Percentiles rank a stretch among this genome's conserved stretches.
Conservation (phyloP, 2,329 filamentous ascomycete genomes). For the Catunica adiposa region DNA sequence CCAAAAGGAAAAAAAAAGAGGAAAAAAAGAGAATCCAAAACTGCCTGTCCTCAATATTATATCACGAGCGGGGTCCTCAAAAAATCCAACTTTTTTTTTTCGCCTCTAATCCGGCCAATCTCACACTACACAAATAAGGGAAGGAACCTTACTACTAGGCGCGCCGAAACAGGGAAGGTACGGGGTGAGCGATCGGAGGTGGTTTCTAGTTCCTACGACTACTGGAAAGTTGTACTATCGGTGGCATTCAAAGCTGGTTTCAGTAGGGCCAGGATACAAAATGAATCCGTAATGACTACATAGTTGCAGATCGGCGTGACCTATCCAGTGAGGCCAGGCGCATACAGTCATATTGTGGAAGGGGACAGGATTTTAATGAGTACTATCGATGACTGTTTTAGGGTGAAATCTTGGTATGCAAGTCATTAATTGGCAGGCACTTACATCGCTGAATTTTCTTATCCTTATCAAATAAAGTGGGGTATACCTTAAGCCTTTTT, state of each 20-base stretch:
- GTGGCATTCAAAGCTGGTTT: no score
- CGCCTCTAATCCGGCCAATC: background rate
- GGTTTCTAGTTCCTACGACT: no score
- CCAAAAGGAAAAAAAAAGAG: background rate
- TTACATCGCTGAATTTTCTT: background rate
- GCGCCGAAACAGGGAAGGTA: background rate
- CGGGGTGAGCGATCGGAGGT: no score
- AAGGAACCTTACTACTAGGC: background rate
- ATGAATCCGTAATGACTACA: no score
- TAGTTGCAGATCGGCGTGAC: no score
- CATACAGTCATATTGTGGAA: no score
- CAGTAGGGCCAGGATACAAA: no score
- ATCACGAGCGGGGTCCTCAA: background rate
- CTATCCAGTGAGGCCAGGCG: no score
- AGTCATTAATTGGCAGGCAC: background rate
- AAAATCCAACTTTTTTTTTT: background rate
- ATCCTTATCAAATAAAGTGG: background rate
- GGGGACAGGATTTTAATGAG: no score
- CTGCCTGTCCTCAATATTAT: no score
- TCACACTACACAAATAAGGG: background rate
- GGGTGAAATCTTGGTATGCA: background rate
- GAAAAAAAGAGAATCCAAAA: background rate
- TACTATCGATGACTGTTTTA: background rate
- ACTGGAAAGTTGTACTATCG: no score
- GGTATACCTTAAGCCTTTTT: background rate